Conservation (phyloP, 2,329 filamentous ascomycete genomes). For the Cladosporium sp. region DNA sequence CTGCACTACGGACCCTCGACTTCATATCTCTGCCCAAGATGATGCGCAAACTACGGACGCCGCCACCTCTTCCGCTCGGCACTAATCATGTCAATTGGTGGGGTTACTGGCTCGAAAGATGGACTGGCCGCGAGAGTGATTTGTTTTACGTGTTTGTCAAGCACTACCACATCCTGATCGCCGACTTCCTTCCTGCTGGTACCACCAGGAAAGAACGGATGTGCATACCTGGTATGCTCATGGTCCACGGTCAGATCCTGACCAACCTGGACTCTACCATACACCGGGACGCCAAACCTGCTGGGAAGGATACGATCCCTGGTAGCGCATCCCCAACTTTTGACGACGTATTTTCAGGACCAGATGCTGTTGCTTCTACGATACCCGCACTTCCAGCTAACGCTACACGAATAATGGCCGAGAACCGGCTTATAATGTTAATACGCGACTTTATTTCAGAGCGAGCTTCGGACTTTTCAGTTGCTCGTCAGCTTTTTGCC, state of each 20-base stretch:
- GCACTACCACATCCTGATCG: constrained; percentile 76
- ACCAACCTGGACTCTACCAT: constrained; percentile 79
- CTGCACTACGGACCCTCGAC: constrained; percentile 60
- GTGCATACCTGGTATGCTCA: constrained; percentile 72
- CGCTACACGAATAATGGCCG: constrained; percentile 76
- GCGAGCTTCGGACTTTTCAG: constrained; percentile 52
- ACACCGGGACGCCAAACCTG: constrained; percentile 57
- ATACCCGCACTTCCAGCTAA: constrained; percentile 66
- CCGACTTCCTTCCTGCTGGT: constrained; percentile 57
- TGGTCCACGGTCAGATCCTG: constrained; percentile 80
- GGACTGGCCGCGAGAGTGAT: constrained; percentile 85
- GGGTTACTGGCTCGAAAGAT: constrained; percentile 79
- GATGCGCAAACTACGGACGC: constrained; percentile 62
- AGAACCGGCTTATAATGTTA: constrained; percentile 80
- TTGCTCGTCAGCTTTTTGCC: constrained; percentile 69
- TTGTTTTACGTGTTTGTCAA: constrained; percentile 91
- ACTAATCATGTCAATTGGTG: constrained; percentile 78
- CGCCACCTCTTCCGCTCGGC: constrained; percentile 65
- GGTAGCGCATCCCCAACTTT: constrained; percentile 57
- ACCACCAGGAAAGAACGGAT: constrained; percentile 57
- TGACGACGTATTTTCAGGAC: constrained; percentile 62
- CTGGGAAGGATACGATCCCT: constrained; percentile 32
- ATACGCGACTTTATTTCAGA: constrained; percentile 77
- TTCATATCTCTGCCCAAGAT: constrained; percentile 62
- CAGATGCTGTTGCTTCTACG: constrained; percentile 67